A percentile compares a stretch with the other conserved stretches of the same genome.
Evolutionary conservation across 495 filamentous ascomycete species (phyloP).

Genomic region (Aspergillus sclerotioniger): DNA sequence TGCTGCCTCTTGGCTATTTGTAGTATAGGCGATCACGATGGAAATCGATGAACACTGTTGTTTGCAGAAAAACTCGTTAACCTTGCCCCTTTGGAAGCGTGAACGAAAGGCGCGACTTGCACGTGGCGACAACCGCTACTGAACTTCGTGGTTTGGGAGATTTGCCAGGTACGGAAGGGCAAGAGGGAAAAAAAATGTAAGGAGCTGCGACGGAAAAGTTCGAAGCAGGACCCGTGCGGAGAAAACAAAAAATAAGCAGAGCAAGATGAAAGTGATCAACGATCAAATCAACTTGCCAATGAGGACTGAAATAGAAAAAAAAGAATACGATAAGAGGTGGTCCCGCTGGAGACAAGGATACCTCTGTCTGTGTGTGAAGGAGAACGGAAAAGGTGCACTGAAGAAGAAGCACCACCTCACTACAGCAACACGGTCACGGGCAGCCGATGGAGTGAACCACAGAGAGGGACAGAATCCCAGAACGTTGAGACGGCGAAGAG

Average conservation of each 20-base stretch:
- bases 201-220: constrained; percentile 15
- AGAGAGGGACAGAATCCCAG: constrained; percentile 23
- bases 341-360: constrained; percentile 20
- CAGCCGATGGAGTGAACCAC: constrained; percentile 16
- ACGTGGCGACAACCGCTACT: constrained; percentile 22
- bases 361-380: constrained; percentile 10
- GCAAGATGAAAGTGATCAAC: constrained; percentile 16
- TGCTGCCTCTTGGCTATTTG: constrained; percentile 10
- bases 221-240: constrained; percentile 26
- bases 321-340: constrained; percentile 16
- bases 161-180: constrained; percentile 2
- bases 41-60: constrained; percentile 9
- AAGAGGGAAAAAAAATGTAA: constrained; percentile 9
- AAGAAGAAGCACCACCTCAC: constrained; percentile 25
- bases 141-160: constrained; percentile 11
- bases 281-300: constrained; percentile 24
- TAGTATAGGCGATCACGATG: constrained; percentile 13
- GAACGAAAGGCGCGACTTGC: constrained; percentile 24
- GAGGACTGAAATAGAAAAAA: constrained; percentile 9
- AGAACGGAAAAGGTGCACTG: constrained; percentile 22
- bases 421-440: constrained; percentile 21
- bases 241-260: constrained; percentile 13
- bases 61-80: constrained; percentile 8
- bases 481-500: constrained; percentile 21
- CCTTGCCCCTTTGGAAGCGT: constrained; percentile 23